Evolutionary conservation across 345 rosid genomes (phyloP), one percentile per base, ranked within the genome.

Genomic region (Eutrema yunnanense): DNA sequence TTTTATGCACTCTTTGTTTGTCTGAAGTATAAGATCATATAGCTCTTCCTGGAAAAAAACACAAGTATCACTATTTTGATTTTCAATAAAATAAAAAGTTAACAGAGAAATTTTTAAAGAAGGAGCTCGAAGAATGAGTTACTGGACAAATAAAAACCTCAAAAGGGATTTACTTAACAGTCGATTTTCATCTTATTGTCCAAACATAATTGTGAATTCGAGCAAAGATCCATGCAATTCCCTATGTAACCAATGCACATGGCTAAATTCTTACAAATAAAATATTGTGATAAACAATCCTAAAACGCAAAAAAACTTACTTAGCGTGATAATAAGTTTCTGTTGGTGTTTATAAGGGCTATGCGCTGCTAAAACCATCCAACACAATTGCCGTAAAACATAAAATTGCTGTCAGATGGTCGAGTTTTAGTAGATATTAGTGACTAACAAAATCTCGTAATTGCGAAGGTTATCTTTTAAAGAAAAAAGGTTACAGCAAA

Each of bases 21-120:
- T 87, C 85, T 80, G 81, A 62, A 92, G 90, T 72, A 95, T 82
- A 69, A 92, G 96, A 83, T 85, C 88, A 77, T 92, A 95, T 52
- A 95, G 80, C 79, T 83, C 98, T 64, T 79, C 87, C 99, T 95
- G 95, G 33, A 73, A 81, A 22, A 22, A 52, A 32, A 61, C 36
- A 46, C 14, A 46, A 34, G 26, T 54, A 44, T 46, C 40, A 55
- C 16, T 42, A 46, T 32, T 46, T 33, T 47, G 57, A 75, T 27
- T 41, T 46, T 8, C 22, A 26, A 37, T 1, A 46, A 22, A 36
- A 8, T 43, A 55, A 42, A 6, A 32, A 43, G 9, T 6, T 5
- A 6, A 8, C 14, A 36, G 38, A 19, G 19, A 9, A 41, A 51
- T 9, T 7, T 22, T 27, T 2, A 38, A 51, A 38, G 14, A 51